A percentile compares a stretch with the other conserved stretches of the same genome.
Conservation (phyloP, 176 grass and related monocot species). For the Cocos nucifera region DNA sequence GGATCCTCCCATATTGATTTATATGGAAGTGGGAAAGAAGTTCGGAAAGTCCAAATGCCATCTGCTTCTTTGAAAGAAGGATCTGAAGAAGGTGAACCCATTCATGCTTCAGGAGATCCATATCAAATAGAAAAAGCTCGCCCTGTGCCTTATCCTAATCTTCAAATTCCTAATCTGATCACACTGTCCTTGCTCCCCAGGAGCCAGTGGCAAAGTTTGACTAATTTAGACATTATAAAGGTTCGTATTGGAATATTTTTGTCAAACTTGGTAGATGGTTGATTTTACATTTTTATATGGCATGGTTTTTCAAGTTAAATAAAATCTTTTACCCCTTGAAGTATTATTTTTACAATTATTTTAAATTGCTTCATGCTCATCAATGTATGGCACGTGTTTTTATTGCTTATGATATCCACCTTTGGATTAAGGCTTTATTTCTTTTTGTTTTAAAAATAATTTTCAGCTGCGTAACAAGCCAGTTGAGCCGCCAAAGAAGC, state of each 20-base stretch:
- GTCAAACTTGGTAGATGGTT: slow-evolving; percentile 5
- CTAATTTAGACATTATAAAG: slow-evolving; percentile 99
- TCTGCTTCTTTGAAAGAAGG: slow-evolving; percentile 46
- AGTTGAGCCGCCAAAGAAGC: slow-evolving; percentile 90
- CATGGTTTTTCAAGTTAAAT: background rate
- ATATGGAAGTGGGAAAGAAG: slow-evolving; percentile 62
- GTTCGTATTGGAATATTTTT: slow-evolving; percentile 21
- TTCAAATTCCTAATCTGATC: slow-evolving; percentile 84
- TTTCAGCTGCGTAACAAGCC: slow-evolving; percentile 90
- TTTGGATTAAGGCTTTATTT: too few species aligned
- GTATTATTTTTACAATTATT: too few species aligned
- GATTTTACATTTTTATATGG: background rate
- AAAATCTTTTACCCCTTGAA: too few species aligned
- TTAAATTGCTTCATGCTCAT: too few species aligned
- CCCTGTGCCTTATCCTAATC: slow-evolving; percentile 30
- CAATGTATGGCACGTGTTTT: too few species aligned
- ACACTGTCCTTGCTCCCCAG: slow-evolving; percentile 92
- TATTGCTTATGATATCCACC: too few species aligned
- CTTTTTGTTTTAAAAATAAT: too few species aligned
- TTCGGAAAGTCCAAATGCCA: slow-evolving; percentile 58
- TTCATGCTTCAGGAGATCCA: slow-evolving; percentile 27
- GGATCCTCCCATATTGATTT: slow-evolving; percentile 43
- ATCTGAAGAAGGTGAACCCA: slow-evolving; percentile 34
- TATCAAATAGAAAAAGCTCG: slow-evolving; percentile 28
- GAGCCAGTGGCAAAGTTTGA: slow-evolving; percentile 96